Evolutionary conservation across 78 protist genomes (phyloP), one percentile per base, ranked within the genome.

Genomic region (Mastigamoeba balamuthi): DNA sequence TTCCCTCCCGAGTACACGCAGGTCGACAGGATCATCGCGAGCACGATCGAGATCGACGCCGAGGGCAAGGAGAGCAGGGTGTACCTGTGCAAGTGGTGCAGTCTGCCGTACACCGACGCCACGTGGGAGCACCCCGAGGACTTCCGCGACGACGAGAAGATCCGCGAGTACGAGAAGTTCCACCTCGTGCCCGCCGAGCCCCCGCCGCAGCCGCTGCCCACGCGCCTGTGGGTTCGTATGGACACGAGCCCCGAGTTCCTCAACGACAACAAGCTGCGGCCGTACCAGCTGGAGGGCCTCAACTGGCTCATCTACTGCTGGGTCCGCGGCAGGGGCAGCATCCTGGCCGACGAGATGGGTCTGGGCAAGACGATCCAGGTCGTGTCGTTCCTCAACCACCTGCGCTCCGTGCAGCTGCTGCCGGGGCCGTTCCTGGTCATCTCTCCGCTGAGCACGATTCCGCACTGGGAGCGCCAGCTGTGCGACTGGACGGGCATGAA

Each of bases 271-370:
- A 17, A 17, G n/a, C 37, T 72, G 17, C 80, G 90, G 66, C 69
- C 70, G 0, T 77, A 73, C 41, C 82, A 76, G 80, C 25, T 90
- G 4, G 93, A 85, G 40, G 95, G 97, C 9, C 41, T 94, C 69
- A 89, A 85, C 44, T 94, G 95, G 95, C 84, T 94, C 41, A 38
- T 52, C 1, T 78, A 58, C 36, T 75, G 83, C 40, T 89, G 80
- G 77, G 39, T 41, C 35, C 37, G 67, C 6, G 35, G 48, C 1
- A 80, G 75, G 6, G 71, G 80, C 25, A 74, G 85, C 2, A 92
- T 89, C 27, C 75, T 92, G 0, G 95, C 92, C 23, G 97, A 94
- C 40, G 96, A 94, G 63, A 93, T 94, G 93, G 94, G 94, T 6
- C 82, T 91, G 0, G 94, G 94, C 6, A 91, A 91, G 75, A 88